Conservation (phyloP, 805 yeast genomes). For the Starmerella geochares region DNA sequence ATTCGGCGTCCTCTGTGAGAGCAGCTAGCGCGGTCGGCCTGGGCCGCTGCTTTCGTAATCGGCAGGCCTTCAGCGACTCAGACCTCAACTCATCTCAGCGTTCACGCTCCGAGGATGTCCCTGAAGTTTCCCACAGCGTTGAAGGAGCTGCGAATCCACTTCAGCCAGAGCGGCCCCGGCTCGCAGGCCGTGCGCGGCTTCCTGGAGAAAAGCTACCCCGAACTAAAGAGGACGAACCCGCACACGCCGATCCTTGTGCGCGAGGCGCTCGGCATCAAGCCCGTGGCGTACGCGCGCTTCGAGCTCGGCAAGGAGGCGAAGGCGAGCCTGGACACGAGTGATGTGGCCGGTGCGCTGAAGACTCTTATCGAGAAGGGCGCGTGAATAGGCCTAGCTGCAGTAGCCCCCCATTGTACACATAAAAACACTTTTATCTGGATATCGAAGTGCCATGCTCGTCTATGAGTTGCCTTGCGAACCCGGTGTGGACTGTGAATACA, state of each 20-base stretch:
- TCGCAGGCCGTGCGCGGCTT: conserved; percentile 57
- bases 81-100: neutral
- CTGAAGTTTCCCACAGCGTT: conserved; percentile 41
- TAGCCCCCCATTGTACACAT: neutral
- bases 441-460: too few relatives aligned
- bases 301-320: conserved; percentile 41
- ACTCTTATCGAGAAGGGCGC: conserved; percentile 33
- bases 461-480: too few relatives aligned
- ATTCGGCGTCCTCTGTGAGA: neutral
- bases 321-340: conserved; percentile 38
- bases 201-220: conserved; percentile 52
- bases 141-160: conserved; percentile 71
- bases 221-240: conserved; percentile 53
- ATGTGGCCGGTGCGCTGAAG: conserved; percentile 35
- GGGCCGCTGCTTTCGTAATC: neutral
- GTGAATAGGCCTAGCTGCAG: neutral
- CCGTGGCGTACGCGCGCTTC: conserved; percentile 64
- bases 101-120: conserved; percentile 15
- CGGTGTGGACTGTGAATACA: too few relatives aligned
- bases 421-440: too few relatives aligned
- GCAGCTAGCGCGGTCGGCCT: neutral
- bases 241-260: conserved; percentile 64
- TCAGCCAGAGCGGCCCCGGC: conserved; percentile 69
- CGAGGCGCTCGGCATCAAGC: conserved; percentile 64
- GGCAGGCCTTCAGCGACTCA: neutral